These are phyloP conservation scores for Coemansia asiatica DNA, from an alignment of 192 early-diverging fungal genomes.

Conservation along the genomic window DNA sequence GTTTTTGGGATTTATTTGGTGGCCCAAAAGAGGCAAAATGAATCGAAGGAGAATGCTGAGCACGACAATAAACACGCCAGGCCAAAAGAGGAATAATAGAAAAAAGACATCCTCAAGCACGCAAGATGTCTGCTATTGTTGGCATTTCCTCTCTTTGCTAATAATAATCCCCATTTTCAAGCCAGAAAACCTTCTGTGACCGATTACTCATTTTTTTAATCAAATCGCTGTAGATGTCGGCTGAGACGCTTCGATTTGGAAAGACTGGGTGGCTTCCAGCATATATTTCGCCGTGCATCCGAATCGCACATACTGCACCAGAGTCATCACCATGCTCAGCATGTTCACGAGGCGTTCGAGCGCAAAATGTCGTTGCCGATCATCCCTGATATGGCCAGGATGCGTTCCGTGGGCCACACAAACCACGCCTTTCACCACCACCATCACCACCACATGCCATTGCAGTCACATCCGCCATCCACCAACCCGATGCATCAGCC, in stretches of 20 bases:
- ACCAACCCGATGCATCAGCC: slow-evolving; percentile 29
- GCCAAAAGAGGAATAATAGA: not conserved
- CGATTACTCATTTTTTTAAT: not conserved
- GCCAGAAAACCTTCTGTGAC: no score
- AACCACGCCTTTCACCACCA: no score
- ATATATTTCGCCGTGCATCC: slow-evolving; percentile 48
- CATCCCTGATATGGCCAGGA: slow-evolving; percentile 43
- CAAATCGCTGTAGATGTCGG: slow-evolving; percentile 37
- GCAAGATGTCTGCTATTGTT: not conserved
- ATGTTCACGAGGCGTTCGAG: slow-evolving; percentile 42
- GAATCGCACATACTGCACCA: slow-evolving; percentile 49
- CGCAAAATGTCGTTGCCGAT: slow-evolving; percentile 53
- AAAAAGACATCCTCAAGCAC: not conserved
- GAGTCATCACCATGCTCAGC: slow-evolving; percentile 21
- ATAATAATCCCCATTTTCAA: no score
- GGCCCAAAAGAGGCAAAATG: not conserved
- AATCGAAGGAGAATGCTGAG: not conserved
- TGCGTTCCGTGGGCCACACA: slow-evolving; percentile 23
- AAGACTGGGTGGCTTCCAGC: slow-evolving; percentile 29
- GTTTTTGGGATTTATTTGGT: not conserved
- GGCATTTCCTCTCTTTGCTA: not conserved
- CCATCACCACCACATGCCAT: not conserved
- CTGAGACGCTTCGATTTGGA: slow-evolving; percentile 49
- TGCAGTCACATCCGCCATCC: slow-evolving; percentile 9
- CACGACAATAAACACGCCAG: no score